A percentile compares a stretch with the other conserved stretches of the same genome.
These are phyloP conservation scores for Rhodotorula sp. DNA, from an alignment of 1,284 basidiomycete genomes.

Conservation along the genomic window DNA sequence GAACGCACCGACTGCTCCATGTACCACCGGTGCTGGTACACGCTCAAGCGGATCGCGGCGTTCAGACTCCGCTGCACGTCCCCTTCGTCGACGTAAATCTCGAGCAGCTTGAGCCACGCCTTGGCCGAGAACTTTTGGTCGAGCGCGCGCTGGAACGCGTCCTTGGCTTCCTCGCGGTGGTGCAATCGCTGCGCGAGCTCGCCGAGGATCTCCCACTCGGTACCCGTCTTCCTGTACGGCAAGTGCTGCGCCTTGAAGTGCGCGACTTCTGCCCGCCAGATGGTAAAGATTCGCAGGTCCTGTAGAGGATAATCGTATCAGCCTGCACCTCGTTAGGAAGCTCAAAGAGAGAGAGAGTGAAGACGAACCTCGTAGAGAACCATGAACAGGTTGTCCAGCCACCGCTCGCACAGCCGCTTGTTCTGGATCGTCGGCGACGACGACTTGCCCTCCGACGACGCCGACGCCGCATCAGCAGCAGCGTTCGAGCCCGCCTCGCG, in stretches of 20 bases:
- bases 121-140: constrained; percentile 86
- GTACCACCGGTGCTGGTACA: constrained; percentile 72
- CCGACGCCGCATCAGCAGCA: constrained; percentile 50
- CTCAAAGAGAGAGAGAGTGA: neutral
- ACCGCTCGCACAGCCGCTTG: constrained; percentile 94
- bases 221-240: constrained; percentile 91
- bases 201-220: constrained; percentile 98
- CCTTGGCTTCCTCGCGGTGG: constrained; percentile 96
- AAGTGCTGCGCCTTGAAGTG: constrained; percentile 98
- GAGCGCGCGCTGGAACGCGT: constrained; percentile 92
- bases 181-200: constrained; percentile 88
- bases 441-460: constrained; percentile 33
- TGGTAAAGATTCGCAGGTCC: constrained; percentile 98
- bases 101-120: constrained; percentile 87
- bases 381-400: constrained; percentile 99
- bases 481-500: constrained; percentile 57
- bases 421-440: constrained; percentile 63
- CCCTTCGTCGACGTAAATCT: constrained; percentile 90
- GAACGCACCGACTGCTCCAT: constrained; percentile 50
- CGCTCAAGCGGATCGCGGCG: constrained; percentile 85
- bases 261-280: constrained; percentile 97
- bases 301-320: constrained; percentile 47
- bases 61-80: constrained; percentile 88
- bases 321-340: neutral
- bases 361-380: constrained; percentile 83